Conservation (phyloP, 208 protist species). For the Zelonia costaricensis region DNA sequence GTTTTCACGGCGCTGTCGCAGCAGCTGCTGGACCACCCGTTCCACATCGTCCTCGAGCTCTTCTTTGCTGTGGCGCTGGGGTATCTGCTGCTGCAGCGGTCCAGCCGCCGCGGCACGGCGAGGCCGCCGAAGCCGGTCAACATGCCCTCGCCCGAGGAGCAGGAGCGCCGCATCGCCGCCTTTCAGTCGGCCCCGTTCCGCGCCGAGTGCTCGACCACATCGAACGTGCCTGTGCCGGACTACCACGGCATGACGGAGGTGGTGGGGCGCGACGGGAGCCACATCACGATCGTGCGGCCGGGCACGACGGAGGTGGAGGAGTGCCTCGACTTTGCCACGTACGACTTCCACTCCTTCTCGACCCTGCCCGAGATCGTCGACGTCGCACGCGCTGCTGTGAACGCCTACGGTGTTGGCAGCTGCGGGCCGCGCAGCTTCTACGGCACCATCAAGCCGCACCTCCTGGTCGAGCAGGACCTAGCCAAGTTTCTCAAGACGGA, state of each 20-base stretch:
- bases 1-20: slow-evolving; percentile 12
- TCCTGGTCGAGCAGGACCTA: slow-evolving; percentile 91
- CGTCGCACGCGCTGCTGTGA: slow-evolving; percentile 80
- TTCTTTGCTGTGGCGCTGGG: slow-evolving; percentile 51
- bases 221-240: slow-evolving; percentile 48
- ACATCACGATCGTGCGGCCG: slow-evolving; percentile 53
- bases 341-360: slow-evolving; percentile 95
- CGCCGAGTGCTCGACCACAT: slow-evolving; percentile 31
- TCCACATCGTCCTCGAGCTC: slow-evolving; percentile 70
- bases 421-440: slow-evolving; percentile 98
- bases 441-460: slow-evolving; percentile 96
- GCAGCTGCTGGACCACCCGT: slow-evolving; percentile 57
- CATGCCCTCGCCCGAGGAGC: slow-evolving; percentile 77
- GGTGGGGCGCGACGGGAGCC: slow-evolving; percentile 49
- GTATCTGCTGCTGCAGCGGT: slow-evolving; percentile 42
- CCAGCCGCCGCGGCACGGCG: slow-evolving; percentile 7
- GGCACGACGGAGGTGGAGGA: slow-evolving; percentile 30
- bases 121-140: slow-evolving; percentile 24
- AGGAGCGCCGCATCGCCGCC: slow-evolving; percentile 70
- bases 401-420: slow-evolving; percentile 96
- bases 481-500: slow-evolving; percentile 91
- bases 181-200: slow-evolving; percentile 69
- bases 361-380: slow-evolving; percentile 79
- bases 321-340: slow-evolving; percentile 91
- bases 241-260: slow-evolving; percentile 48